These are phyloP conservation scores for Lepiota brunneoincarnata DNA, from an alignment of 768 basidiomycete genomes.

Conservation along the genomic window DNA sequence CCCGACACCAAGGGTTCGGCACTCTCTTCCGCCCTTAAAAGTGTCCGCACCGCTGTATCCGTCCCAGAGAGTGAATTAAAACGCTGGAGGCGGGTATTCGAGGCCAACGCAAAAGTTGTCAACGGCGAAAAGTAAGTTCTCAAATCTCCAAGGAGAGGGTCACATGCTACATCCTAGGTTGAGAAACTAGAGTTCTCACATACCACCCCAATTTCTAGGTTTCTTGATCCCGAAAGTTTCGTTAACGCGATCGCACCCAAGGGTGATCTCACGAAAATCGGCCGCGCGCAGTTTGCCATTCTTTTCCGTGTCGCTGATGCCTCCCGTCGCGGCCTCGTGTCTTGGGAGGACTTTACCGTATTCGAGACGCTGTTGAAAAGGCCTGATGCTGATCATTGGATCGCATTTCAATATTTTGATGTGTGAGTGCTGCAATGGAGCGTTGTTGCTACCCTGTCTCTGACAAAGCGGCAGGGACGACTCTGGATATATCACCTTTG, in stretches of 20 bases:
- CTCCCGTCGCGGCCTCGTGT: slow-evolving; percentile 70
- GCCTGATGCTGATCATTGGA: slow-evolving; percentile 96
- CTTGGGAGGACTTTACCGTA: slow-evolving; percentile 95
- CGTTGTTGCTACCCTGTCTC: not conserved
- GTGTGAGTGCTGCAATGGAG: slow-evolving; percentile 54
- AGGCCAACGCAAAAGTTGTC: slow-evolving; percentile 72
- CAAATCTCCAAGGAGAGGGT: slow-evolving; percentile 12
- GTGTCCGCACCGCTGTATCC: slow-evolving; percentile 65
- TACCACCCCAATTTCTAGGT: slow-evolving; percentile 46
- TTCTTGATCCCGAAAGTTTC: slow-evolving; percentile 83
- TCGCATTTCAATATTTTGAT: slow-evolving; percentile 95
- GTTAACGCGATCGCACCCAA: slow-evolving; percentile 93
- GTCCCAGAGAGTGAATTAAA: slow-evolving; percentile 81
- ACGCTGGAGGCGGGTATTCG: slow-evolving; percentile 88
- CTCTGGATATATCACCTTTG: slow-evolving; percentile 89
- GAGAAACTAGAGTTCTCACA: slow-evolving; percentile 15
- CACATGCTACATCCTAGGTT: slow-evolving; percentile 18
- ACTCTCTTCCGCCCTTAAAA: slow-evolving; percentile 54
- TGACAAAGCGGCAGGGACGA: slow-evolving; percentile 55
- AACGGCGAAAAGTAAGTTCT: slow-evolving; percentile 78
- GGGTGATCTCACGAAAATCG: slow-evolving; percentile 82
- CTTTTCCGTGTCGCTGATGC: slow-evolving; percentile 88
- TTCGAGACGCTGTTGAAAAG: slow-evolving; percentile 93
- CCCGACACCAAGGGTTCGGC: slow-evolving; percentile 38
- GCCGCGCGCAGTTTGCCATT: slow-evolving; percentile 83